phyloP scores from a whole-genome alignment of 768 basidiomycete genomes.

The Boletus huronensis region DNA sequence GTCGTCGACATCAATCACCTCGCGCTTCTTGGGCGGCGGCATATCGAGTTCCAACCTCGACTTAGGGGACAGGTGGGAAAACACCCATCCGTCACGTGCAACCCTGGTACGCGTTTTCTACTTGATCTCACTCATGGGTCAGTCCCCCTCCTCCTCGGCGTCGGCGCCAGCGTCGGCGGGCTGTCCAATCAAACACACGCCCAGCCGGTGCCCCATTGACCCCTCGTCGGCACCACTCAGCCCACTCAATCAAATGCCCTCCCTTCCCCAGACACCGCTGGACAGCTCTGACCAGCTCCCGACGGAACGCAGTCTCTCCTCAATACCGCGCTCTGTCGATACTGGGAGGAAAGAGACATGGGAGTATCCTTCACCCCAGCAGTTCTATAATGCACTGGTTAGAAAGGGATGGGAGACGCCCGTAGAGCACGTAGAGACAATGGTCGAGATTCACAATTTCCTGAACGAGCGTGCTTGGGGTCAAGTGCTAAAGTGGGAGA shows the following conservation, averaged over 20 bases:
- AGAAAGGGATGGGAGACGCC: slow-evolving; percentile 98
- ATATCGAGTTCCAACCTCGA: neutral
- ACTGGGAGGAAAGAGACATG: slow-evolving; percentile 43
- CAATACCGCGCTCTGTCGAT: slow-evolving; percentile 71
- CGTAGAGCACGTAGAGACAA: slow-evolving; percentile 91
- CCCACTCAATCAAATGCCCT: slow-evolving; percentile 83
- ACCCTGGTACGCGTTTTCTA: no score
- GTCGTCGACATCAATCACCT: slow-evolving; percentile 30
- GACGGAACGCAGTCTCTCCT: slow-evolving; percentile 69
- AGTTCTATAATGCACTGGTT: slow-evolving; percentile 96
- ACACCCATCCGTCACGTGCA: slow-evolving; percentile 11
- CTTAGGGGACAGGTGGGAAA: slow-evolving; percentile 5
- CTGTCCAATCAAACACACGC: slow-evolving; percentile 36
- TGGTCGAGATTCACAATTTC: slow-evolving; percentile 99
- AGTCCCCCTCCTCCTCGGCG: slow-evolving; percentile 6
- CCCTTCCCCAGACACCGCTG: slow-evolving; percentile 62
- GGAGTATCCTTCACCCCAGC: slow-evolving; percentile 98
- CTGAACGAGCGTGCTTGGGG: slow-evolving; percentile 96
- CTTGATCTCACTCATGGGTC: no score
- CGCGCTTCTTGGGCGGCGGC: slow-evolving; percentile 4
- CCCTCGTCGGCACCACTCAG: slow-evolving; percentile 51
- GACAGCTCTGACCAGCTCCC: slow-evolving; percentile 63
- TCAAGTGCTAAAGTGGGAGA: slow-evolving; percentile 94
- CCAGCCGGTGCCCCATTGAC: slow-evolving; percentile 59
- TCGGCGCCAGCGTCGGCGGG: slow-evolving; percentile 3